Evolutionary conservation across 2,329 filamentous ascomycete genomes (phyloP), one percentile per base, ranked within the genome.

Genomic region (Neofusicoccum sp.): DNA sequence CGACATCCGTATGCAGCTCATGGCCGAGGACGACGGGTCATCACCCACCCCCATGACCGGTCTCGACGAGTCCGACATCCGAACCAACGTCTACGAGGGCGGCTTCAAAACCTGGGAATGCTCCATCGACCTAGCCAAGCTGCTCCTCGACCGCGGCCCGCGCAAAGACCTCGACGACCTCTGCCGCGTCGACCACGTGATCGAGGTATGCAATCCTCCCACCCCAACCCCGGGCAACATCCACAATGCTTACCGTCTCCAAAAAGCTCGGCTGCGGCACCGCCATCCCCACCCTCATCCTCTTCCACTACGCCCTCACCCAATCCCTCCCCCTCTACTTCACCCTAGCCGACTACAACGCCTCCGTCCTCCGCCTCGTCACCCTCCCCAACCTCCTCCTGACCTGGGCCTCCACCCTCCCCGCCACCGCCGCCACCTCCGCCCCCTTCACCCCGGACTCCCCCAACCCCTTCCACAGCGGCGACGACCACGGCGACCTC

Each of bases 31-130:
- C 58, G 84, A 81, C 58, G 62, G 69, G 74, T 9, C 77, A 66
- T 74, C 73, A 24, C 79, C 64, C 59, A 76, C 79, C 38, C 69
- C 72, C 36, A 70, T 82, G 28, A 82, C 83, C 1, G 79, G 81
- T 1, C 78, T 91, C 36, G 87, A 85, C 40, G 81, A 83, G 63
- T 86, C 89, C 64, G 90, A 95, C 73, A 87, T 95, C 65, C 89
- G 86, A 73, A 89, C 89, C 60, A 90, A 90, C 56, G 84, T 93
- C 62, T 95, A 95, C 75, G 90, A 95, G 76, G 90, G 90, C 61
- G 90, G 90, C 26, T 92, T 93, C 78, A 95, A 95, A 78, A 93
- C 89, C 68, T 95, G 90, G 90, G 90, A 95, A 77, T 93, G 90
- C 75, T 91, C 88, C 62, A 80, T 92, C 57, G 90, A 95, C 71